Evolutionary conservation across 2,329 filamentous ascomycete species (phyloP).

Genomic region (Lasiodiplodia sp.): DNA sequence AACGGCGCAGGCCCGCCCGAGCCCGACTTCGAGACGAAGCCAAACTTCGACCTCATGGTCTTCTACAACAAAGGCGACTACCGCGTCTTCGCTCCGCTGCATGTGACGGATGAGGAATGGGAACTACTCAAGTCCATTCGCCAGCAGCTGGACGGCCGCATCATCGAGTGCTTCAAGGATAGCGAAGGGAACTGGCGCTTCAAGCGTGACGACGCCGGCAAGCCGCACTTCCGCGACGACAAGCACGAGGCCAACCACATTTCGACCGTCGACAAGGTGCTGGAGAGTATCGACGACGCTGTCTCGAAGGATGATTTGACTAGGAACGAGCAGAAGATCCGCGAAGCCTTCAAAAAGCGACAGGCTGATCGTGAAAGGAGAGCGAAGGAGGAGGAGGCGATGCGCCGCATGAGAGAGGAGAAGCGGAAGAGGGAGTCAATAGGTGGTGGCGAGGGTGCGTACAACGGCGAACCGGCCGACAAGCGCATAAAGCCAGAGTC

Average conservation of each 20-base stretch:
- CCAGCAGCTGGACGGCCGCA: conserved; percentile 81
- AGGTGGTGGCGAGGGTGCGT: neutral
- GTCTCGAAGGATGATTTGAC: conserved; percentile 85
- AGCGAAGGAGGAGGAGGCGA: conserved; percentile 23
- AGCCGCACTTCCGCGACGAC: conserved; percentile 87
- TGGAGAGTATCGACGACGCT: conserved; percentile 86
- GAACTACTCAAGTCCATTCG: conserved; percentile 75
- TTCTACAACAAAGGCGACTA: conserved; percentile 71
- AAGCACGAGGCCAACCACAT: conserved; percentile 92
- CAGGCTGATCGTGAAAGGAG: conserved; percentile 44
- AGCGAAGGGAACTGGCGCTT: conserved; percentile 79
- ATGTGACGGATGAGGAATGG: conserved; percentile 75
- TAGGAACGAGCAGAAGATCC: conserved; percentile 72
- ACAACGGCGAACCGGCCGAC: conserved; percentile 22
- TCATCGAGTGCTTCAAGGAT: conserved; percentile 91
- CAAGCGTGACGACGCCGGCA: conserved; percentile 55
- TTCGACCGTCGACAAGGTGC: conserved; percentile 81
- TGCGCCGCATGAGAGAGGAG: conserved; percentile 33
- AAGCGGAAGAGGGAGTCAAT: conserved; percentile 33
- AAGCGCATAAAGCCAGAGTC: conserved; percentile 23
- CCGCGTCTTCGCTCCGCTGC: conserved; percentile 42
- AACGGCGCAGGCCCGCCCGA: conserved; percentile 65
- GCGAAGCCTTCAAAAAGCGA: conserved; percentile 79
- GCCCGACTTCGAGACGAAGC: conserved; percentile 80
- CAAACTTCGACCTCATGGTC: conserved; percentile 75